Evolutionary conservation across 257 asterid genomes (phyloP), one percentile per base, ranked within the genome.

Genomic region (Nicotiana tomentosiformis): DNA sequence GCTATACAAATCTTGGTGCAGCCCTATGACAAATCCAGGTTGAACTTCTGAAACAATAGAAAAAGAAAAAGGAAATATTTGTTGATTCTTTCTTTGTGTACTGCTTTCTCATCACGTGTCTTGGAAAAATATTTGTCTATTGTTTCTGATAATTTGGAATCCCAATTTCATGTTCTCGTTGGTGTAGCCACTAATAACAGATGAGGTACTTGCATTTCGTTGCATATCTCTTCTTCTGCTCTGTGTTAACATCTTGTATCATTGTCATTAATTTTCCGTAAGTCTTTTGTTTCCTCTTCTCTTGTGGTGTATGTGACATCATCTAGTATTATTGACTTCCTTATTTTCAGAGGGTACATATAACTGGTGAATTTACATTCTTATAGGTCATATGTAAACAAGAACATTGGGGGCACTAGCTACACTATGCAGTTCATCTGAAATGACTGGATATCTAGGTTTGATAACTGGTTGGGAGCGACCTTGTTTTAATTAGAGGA

Each of bases 11-110:
- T 93, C 85, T 79, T 94, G 90, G 95, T 96, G 85, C 96, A 93
- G 88, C 99, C 99, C 51, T 96, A 92, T 84, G 99, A 96, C 86
- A 96, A 96, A 91, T 94, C 99, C 88, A 91, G 97, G 98, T 92
- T 74, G 62, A 49, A 74, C 79, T 74, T 74, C 62, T 74, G 61
- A 74, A 74, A 26, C 62, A 74, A 23, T 49, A 46, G 23, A 26
- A 74, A 23, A 46, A 43, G 29, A 66, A 66, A 72, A 72, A 46
- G 60, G 46, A 72, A 72, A 46, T 49, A 74, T 37, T 49, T 49
- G 62, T 49, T 46, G 26, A 23, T 49, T 74, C 43, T 74, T 74
- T 37, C 61, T 18, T 49, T 74, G 35, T 23, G 12, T 32, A 30
- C 58, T n/a, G 33, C 57, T 39, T 69, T 69, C 77, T 37, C 57